phyloP scores from a whole-genome alignment of 1,139 yeast genomes.

The Hansenula lynferdii region DNA sequence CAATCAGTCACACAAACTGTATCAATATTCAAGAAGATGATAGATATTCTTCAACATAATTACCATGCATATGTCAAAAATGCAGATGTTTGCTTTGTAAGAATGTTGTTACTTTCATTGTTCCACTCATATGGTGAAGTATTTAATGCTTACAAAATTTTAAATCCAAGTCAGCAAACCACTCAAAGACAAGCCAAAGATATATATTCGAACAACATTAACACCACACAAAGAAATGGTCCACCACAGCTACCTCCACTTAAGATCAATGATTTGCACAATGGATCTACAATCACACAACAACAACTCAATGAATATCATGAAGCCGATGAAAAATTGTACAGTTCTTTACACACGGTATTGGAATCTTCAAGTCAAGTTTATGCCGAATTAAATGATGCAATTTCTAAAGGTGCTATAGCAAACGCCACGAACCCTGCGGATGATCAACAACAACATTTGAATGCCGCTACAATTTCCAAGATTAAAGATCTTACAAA shows the following conservation, averaged over 20 bases:
- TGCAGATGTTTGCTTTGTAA: conserved; percentile 62
- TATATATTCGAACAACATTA: conserved; percentile 7
- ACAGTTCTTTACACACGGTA: conserved; percentile 69
- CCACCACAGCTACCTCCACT: conserved; percentile 15
- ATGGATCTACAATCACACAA: conserved; percentile 21
- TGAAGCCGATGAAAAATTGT: conserved; percentile 72
- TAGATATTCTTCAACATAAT: conserved; percentile 43
- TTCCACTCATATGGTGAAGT: conserved; percentile 75
- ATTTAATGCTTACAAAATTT: conserved; percentile 60
- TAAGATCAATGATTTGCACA: conserved; percentile 16
- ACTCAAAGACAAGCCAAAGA: conserved; percentile 11
- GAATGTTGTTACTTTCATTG: conserved; percentile 68
- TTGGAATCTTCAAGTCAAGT: conserved; percentile 77
- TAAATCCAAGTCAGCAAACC: conserved; percentile 33
- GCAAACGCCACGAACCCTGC: conserved; percentile 36
- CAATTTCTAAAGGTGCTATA: conserved; percentile 68
- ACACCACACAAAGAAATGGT: conserved; percentile 7
- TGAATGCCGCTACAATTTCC: conserved; percentile 24
- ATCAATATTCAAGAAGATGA: conserved; percentile 44
- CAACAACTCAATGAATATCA: conserved; percentile 30
- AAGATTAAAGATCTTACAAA: conserved; percentile 75
- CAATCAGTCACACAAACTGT: conserved; percentile 33
- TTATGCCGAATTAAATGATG: conserved; percentile 70
- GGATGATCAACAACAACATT: conserved; percentile 18
- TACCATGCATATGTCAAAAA: conserved; percentile 44